These are phyloP conservation scores for Westerdykella ornata DNA, from an alignment of 2,329 filamentous ascomycete genomes.

Conservation along the genomic window DNA sequence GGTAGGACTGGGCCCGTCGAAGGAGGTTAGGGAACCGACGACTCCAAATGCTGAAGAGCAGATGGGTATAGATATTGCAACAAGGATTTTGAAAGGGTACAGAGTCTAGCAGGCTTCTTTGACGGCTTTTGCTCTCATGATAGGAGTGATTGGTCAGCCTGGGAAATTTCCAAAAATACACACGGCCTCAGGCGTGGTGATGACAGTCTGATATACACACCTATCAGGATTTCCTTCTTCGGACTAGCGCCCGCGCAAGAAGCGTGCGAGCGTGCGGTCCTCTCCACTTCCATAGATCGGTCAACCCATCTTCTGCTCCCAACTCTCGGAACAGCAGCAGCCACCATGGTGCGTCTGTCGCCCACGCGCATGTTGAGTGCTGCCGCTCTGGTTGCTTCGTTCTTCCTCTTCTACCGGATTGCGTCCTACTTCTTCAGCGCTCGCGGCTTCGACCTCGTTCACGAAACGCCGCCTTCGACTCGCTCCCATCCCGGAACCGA, in stretches of 20 bases:
- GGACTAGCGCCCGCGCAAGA: not conserved
- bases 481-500: slow-evolving; percentile 13
- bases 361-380: slow-evolving; percentile 30
- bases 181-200: too few relatives aligned
- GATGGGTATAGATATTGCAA: slow-evolving; percentile 28
- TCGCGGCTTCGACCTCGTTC: slow-evolving; percentile 29
- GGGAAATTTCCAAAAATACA: too few relatives aligned
- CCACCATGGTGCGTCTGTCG: slow-evolving; percentile 34
- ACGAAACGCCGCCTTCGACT: slow-evolving; percentile 19
- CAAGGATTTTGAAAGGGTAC: slow-evolving; percentile 28
- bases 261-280: not conserved
- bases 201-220: too few relatives aligned
- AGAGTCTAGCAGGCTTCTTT: too few relatives aligned
- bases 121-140: too few relatives aligned
- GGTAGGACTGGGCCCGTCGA: slow-evolving; percentile 9
- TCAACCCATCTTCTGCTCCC: not conserved
- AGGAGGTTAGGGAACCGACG: slow-evolving; percentile 4
- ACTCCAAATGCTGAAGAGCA: slow-evolving; percentile 22
- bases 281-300: not conserved
- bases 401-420: slow-evolving; percentile 19
- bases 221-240: not conserved
- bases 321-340: slow-evolving; percentile 3
- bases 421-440: slow-evolving; percentile 20
- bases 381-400: slow-evolving; percentile 16
- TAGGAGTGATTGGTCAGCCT: too few relatives aligned